These are phyloP conservation scores for Trichoderma hamatum DNA, from an alignment of 2,329 filamentous ascomycete genomes.

Conservation along the genomic window DNA sequence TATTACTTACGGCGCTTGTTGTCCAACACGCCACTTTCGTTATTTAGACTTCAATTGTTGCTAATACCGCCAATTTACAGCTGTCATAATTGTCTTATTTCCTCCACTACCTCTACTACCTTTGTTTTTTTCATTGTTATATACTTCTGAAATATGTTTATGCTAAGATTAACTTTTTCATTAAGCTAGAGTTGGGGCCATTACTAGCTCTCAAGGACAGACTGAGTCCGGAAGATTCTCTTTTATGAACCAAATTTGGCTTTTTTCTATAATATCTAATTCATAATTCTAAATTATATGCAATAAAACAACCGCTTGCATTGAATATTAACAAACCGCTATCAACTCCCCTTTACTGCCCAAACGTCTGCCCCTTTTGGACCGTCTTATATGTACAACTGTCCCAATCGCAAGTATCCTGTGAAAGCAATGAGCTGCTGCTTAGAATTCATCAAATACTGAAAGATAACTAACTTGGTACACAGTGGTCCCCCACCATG, in stretches of 20 bases:
- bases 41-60: too few species aligned
- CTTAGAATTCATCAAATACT: background rate
- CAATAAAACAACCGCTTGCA: background rate
- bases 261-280: background rate
- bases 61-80: too few species aligned
- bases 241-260: background rate
- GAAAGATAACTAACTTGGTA: background rate
- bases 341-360: background rate
- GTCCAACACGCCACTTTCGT: too few species aligned
- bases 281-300: background rate
- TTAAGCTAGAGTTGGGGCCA: too few species aligned
- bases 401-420: slow-evolving; percentile 21
- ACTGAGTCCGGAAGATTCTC: too few species aligned
- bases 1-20: too few species aligned
- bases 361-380: slow-evolving; percentile 4
- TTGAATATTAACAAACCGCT: background rate
- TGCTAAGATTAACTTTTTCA: too few species aligned
- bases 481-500: slow-evolving; percentile 38
- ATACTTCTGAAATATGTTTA: too few species aligned
- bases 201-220: too few species aligned
- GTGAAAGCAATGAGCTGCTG: background rate
- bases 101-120: too few species aligned
- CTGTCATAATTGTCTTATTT: too few species aligned
- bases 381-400: slow-evolving; percentile 18
- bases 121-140: too few species aligned